phyloP scores from a whole-genome alignment of 1,284 basidiomycete species.

The Hymenochaete sp. region DNA sequence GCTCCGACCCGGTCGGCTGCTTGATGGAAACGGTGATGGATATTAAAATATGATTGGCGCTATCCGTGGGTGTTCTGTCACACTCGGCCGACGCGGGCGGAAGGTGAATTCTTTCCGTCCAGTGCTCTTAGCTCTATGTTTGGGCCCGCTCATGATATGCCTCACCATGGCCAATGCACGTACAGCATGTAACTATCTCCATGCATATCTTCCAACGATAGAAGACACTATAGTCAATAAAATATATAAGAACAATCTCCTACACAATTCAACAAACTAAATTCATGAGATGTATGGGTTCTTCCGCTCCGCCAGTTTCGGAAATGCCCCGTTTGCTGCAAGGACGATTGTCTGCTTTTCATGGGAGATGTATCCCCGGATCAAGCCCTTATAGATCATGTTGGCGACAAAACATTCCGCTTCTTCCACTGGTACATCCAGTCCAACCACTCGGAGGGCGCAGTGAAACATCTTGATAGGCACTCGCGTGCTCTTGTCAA shows the following conservation, averaged over 20 bases:
- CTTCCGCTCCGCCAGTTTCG: constrained; percentile 51
- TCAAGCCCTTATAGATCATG: constrained; percentile 88
- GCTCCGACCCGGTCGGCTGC: no score
- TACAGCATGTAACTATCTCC: no score
- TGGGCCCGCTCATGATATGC: background rate
- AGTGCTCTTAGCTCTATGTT: no score
- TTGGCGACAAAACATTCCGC: constrained; percentile 92
- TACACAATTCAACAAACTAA: background rate
- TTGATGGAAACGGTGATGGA: no score
- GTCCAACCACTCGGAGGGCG: constrained; percentile 59
- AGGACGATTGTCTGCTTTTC: constrained; percentile 90
- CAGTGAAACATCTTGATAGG: constrained; percentile 71
- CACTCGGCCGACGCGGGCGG: no score
- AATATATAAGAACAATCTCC: no score
- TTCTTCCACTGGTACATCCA: constrained; percentile 60
- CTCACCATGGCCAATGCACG: background rate
- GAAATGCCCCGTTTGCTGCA: constrained; percentile 77
- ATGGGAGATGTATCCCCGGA: constrained; percentile 94
- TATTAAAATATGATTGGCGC: no score
- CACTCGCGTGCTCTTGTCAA: constrained; percentile 65
- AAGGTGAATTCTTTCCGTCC: no score
- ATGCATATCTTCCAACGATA: no score
- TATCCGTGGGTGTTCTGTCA: no score
- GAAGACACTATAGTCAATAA: no score
- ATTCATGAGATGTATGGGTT: constrained; percentile 37